Evolutionary conservation across 768 basidiomycete genomes (phyloP), one percentile per base, ranked within the genome.

Genomic region (Holtermanniella nyarrowii): DNA sequence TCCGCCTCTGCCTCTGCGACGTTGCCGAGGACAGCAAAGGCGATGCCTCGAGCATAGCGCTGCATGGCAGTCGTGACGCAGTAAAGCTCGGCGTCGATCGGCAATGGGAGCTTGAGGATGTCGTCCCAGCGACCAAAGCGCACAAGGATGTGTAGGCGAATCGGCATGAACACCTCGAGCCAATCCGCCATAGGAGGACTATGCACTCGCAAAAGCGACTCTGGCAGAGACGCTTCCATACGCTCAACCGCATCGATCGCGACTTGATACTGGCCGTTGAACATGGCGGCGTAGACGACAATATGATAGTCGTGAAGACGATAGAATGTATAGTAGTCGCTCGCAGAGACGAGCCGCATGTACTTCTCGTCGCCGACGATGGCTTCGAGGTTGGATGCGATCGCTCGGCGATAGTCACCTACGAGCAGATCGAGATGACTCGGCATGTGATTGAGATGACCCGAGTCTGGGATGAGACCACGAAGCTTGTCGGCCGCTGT

Each of bases 391-490:
- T 68, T 68, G 27, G 61, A 41, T 5, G 46, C 14, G 25, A 62
- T 64, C 14, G 64, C 63, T 11, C 63, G 49, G 18, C 59, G 61
- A 52, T 65, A 68, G 41, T 68, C 66, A 1, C 66, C 66, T 5
- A 62, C 54, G 4, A 68, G 55, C 13, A 68, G 22, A 46, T 68
- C 57, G 54, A 68, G 52, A 47, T 68, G 66, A 16, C 54, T 56
- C 0, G 66, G 66, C 66, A 68, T 68, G 44, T 68, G 66, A 16
- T 59, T 58, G 22, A 62, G 53, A 43, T 68, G 63, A 3, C 56
- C 63, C 3, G 47, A 59, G 39, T 68, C 66, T 27, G 66, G 66
- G 14, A 61, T 43, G n/a, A 68, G 52, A 11, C 47, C 46, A 4
- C 44, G 27, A 24, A 68, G 52, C 7, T 41, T 25, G 45, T 68